Conservation (phyloP, 2,329 filamentous ascomycete species). For the Coleophoma eucalyptorum region DNA sequence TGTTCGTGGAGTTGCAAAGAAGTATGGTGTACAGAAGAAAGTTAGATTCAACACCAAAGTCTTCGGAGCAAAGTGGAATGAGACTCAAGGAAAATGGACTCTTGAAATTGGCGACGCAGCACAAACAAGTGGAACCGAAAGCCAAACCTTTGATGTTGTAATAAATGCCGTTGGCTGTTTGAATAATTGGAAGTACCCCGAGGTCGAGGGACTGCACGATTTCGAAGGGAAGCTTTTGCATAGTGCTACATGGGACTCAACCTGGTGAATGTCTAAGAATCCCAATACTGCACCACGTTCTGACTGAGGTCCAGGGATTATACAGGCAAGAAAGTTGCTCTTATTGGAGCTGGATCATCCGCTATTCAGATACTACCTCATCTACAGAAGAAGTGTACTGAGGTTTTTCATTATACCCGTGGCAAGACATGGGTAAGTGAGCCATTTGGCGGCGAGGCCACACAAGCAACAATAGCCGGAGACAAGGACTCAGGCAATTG, state of each 20-base stretch:
- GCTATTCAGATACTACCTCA: slow-evolving; percentile 25
- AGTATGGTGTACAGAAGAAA: slow-evolving; percentile 48
- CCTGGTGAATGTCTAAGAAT: slow-evolving; percentile 19
- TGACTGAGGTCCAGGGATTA: not conserved
- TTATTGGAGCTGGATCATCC: slow-evolving; percentile 31
- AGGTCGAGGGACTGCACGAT: slow-evolving; percentile 38
- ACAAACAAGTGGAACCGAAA: not conserved
- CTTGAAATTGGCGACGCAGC: slow-evolving; percentile 30
- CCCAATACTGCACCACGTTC: not conserved
- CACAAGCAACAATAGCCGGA: slow-evolving; percentile 14
- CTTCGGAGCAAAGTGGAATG: slow-evolving; percentile 48
- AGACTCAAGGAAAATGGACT: slow-evolving; percentile 43
- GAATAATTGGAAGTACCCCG: slow-evolving; percentile 44
- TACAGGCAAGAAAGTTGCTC: slow-evolving; percentile 5
- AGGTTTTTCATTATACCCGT: slow-evolving; percentile 44
- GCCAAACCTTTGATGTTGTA: not conserved
- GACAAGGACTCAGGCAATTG: slow-evolving; percentile 30
- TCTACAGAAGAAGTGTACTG: slow-evolving; percentile 34
- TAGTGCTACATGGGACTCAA: slow-evolving; percentile 33
- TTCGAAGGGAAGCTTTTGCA: slow-evolving; percentile 41
- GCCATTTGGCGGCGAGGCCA: not conserved
- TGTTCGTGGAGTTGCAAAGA: slow-evolving; percentile 43
- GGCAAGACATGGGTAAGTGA: slow-evolving; percentile 38
- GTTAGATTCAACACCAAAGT: slow-evolving; percentile 52
- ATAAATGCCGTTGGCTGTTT: slow-evolving; percentile 1